Evolutionary conservation across 202 grass and related monocot genomes (phyloP).

Genomic region (Setaria italica): DNA sequence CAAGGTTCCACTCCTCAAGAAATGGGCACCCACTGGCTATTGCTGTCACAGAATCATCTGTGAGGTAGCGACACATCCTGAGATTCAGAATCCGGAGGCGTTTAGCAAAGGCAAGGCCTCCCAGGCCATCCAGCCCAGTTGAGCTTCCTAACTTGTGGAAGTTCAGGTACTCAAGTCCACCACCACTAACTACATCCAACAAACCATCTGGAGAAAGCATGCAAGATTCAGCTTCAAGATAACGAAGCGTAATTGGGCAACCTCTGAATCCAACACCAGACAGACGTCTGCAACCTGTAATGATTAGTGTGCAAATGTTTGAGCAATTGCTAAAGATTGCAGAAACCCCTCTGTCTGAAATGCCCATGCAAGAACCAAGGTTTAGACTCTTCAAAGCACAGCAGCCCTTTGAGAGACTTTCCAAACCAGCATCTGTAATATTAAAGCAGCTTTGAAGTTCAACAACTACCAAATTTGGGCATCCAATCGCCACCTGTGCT

Average conservation of each 20-base stretch:
- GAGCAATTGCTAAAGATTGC: conserved; percentile 57
- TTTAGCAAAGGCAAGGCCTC: conserved; percentile 50
- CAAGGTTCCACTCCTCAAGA: conserved; percentile 85
- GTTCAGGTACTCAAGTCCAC: conserved; percentile 75
- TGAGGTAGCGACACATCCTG: conserved; percentile 70
- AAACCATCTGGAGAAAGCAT: conserved; percentile 73
- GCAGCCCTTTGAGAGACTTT: conserved; percentile 70
- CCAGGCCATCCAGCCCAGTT: conserved; percentile 59
- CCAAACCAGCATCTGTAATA: conserved; percentile 75
- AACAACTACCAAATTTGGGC: conserved; percentile 79
- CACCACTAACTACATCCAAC: conserved; percentile 53
- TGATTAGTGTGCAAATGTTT: conserved; percentile 63
- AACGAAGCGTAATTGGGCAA: conserved; percentile 62
- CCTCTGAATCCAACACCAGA: conserved; percentile 76
- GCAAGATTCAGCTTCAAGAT: conserved; percentile 88
- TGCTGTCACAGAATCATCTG: conserved; percentile 60
- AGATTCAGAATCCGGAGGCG: conserved; percentile 73
- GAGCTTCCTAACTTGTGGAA: conserved; percentile 65
- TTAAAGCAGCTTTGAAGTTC: conserved; percentile 76
- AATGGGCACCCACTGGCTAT: conserved; percentile 78
- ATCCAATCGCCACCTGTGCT: conserved; percentile 58
- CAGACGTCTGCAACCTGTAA: conserved; percentile 68
- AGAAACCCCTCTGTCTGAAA: conserved; percentile 78
- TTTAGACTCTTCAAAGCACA: conserved; percentile 77
- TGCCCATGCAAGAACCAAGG: conserved; percentile 57